Evolutionary conservation across 495 filamentous ascomycete species (phyloP), one percentile per base, ranked within the genome.

Genomic region (Trichoderma asperelloides): DNA sequence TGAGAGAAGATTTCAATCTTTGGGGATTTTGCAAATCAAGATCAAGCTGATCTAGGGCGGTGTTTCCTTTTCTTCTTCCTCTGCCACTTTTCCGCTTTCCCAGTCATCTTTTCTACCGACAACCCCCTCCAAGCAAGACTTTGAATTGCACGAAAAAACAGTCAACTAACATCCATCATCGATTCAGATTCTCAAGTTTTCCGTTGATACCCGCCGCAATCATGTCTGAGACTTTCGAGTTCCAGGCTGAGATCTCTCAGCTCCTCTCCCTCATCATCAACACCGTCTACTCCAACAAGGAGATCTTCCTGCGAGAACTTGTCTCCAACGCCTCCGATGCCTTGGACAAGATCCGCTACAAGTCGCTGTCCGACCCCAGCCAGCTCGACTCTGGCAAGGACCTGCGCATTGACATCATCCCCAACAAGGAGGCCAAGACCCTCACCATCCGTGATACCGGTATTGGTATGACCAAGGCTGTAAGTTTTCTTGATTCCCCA

Each of bases 231-330:
- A 96, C 91, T 68, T 97, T 97, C 84, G 93, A 97, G 88, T 98
- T 98, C 85, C 95, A 98, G 88, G 94, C 93, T 89, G 94, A 97
- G 89, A 98, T 98, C 80, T 96, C 92, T 88, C 95, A 98, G 92
- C 91, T 98, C 65, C 90, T 98, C 76, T 92, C 89, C 69, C 88
- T 98, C 75, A 98, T 98, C 82, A 98, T 98, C 85, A 98, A 98
- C 90, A 98, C 95, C 68, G 95, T 98, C 84, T 98, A 98, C 88
- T 97, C 93, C 70, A 98, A 98, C 87, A 98, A 98, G 88, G 95
- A 97, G 84, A 98, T 98, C 80, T 98, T 98, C 88, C 83, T 98
- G 72, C 85, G 95, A 87, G 95, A 98, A 80, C 78, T 98, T 73
- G 90, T 98, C 73, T 98, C 95, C 80, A 98, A 98, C 84, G 87